Evolutionary conservation across 2,329 filamentous ascomycete genomes (phyloP).

Genomic region (Fusarium musae): DNA sequence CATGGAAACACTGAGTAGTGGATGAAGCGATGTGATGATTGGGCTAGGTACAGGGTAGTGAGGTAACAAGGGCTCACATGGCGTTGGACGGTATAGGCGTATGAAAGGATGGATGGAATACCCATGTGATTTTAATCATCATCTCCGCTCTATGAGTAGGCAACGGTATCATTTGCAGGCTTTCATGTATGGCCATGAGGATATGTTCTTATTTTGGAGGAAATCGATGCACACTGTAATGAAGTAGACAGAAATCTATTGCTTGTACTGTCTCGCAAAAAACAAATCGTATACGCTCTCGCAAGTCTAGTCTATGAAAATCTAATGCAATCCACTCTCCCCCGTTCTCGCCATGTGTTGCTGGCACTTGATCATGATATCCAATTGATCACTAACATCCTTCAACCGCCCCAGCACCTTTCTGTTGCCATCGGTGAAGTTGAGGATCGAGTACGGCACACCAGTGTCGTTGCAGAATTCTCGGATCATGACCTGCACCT

Average conservation of each 20-base stretch:
- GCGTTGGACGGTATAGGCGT: neutral
- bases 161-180: fast-evolving
- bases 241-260: slow-evolving; percentile 6
- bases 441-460: slow-evolving; percentile 70
- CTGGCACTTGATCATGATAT: slow-evolving; percentile 68
- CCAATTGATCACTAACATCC: slow-evolving; percentile 70
- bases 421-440: slow-evolving; percentile 71
- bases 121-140: neutral
- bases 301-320: slow-evolving; percentile 10
- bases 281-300: slow-evolving; percentile 5
- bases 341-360: slow-evolving; percentile 61
- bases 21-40: neutral
- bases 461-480: slow-evolving; percentile 73
- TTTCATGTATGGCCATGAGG: neutral
- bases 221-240: neutral
- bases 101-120: neutral
- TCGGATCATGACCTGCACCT: slow-evolving; percentile 67
- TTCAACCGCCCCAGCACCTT: slow-evolving; percentile 60
- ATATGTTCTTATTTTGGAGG: too few species aligned
- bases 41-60: neutral
- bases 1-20: neutral
- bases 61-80: neutral
- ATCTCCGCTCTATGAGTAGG: too few species aligned
- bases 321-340: slow-evolving; percentile 52
- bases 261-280: slow-evolving; percentile 10